Conservation (phyloP, 129 eudicot species). For the Glebionis coronaria region DNA sequence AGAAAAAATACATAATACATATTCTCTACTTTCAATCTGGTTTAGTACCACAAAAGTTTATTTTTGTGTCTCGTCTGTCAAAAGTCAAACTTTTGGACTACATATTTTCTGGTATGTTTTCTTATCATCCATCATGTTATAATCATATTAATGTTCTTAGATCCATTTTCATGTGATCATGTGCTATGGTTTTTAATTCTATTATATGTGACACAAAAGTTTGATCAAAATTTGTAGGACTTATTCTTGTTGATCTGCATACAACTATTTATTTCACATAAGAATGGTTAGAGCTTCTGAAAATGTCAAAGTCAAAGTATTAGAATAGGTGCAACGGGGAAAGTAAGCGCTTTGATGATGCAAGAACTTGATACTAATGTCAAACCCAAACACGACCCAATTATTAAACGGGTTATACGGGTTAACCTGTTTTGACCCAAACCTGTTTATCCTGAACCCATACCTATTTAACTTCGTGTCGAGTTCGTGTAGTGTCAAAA, state of each 20-base stretch:
- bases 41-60: conserved; percentile 5
- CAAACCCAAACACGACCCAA: no score
- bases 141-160: background rate
- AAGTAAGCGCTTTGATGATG: conserved; percentile 45
- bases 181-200: background rate
- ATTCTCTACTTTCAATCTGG: conserved; percentile 24
- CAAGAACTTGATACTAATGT: conserved; percentile 34
- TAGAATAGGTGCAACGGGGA: conserved; percentile 42
- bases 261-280: background rate
- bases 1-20: conserved; percentile 16
- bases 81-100: conserved; percentile 11
- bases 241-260: conserved; percentile 1
- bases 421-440: no score
- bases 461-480: no score
- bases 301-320: conserved; percentile 33
- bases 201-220: background rate
- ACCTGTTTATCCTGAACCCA: no score
- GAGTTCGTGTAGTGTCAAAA: no score
- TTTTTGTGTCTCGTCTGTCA: conserved; percentile 20
- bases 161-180: conserved; percentile 15
- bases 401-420: no score
- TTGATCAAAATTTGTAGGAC: conserved; percentile 12
- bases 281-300: conserved; percentile 24
- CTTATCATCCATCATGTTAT: conserved; percentile 18
- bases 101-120: conserved; percentile 31